Evolutionary conservation across 805 yeast genomes (phyloP), one percentile per base, ranked within the genome.

Genomic region (Crinitomyces ghanaensis): DNA sequence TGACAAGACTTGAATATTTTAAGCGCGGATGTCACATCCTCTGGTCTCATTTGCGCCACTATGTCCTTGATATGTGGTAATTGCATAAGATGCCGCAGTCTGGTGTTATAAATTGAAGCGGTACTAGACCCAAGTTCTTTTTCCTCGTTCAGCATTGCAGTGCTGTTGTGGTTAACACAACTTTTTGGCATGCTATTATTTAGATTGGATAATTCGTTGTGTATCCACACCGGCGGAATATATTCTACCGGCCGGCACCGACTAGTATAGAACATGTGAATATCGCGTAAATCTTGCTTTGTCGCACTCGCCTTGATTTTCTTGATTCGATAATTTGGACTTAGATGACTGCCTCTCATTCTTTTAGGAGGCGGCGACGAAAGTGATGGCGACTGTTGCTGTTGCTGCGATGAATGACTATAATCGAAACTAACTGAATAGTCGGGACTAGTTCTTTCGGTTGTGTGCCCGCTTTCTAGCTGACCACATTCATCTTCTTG

Each of bases 171-270:
- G 5, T 15, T 6, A 5, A 27, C 26, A 14, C 25, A 6, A 13
- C 14, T 4, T 5, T 30, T 11, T 12, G 14, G n/a, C n/a, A 12
- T 14, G 22, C 13, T 13, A 13, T 7, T 25, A 11, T 15, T 14
- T 5, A n/a, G 20, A 4, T 21, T 27, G 19, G 27, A 25, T 8
- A 35, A 22, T 11, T 20, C 18, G 11, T 30, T 19, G 5, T 37
- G 30, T 6, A 37, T 23, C 40, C 40, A 37, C n/a, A 35, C 22
- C 6, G 40, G 40, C 28, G 28, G 13, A 6, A 22, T 16, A 5
- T 24, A 18, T 6, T 34, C 23, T 16, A 37, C 34, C 7, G 14
- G 12, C 2, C 37, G 40, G 4, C 33, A 23, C 19, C 24, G 11
- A n/a, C 19, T 6, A 3, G 40, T 27, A 25, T 29, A 37, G 17